Base-by-base conservation (phyloP, 768 basidiomycete genomes). In the Rhizopogon roseolus region DNA sequence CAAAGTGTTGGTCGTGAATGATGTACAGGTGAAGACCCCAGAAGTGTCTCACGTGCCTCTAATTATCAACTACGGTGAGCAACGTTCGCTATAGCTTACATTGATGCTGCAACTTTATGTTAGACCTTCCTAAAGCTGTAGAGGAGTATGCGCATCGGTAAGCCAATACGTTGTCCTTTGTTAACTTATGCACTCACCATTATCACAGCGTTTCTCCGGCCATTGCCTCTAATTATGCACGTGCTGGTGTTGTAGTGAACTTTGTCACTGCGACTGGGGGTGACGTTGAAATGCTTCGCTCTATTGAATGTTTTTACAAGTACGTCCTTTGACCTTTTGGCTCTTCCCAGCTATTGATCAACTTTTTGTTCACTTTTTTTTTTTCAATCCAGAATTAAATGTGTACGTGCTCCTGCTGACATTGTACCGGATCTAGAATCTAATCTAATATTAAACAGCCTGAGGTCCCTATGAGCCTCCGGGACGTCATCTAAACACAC, bases 221-320 rank as follows among this genome's bases (percentile, higher is more conserved):
- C 50, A 86, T 92, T 62, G 86, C 91, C n/a, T 82, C 90, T 45
- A 73, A 76, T 69, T 88, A 92, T 66, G 81, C 86, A 39, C 86
- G 93, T 50, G 88, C 93, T 52, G 97, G 96, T 28, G 90, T 98
- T 50, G 81, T 97, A 56, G 81, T 99, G 65, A 98, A 96, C 70
- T 94, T 98, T 62, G 95, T 98, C 57, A 97, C 95, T 53, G 96
- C 95, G 52, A 94, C 93, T 13, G 94, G 95, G 29, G 95, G 94
- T 40, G 96, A 98, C 68, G 95, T 98, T 52, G 96, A 98, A 75
- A 97, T 98, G 94, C 76, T 98, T 57, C 83, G 96, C 65, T 91
- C 90, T 61, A 98, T 98, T 78, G 96, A 98, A 77, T 96, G 94
- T 80, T 96, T 93, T 75, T 98, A 96, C 80, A 93, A 93, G 91